Percentiles rank a stretch among this genome's conserved stretches.
These are phyloP conservation scores for Salmacisia buchloeana DNA, from an alignment of 1,284 basidiomycete genomes.

Conservation along the genomic window DNA sequence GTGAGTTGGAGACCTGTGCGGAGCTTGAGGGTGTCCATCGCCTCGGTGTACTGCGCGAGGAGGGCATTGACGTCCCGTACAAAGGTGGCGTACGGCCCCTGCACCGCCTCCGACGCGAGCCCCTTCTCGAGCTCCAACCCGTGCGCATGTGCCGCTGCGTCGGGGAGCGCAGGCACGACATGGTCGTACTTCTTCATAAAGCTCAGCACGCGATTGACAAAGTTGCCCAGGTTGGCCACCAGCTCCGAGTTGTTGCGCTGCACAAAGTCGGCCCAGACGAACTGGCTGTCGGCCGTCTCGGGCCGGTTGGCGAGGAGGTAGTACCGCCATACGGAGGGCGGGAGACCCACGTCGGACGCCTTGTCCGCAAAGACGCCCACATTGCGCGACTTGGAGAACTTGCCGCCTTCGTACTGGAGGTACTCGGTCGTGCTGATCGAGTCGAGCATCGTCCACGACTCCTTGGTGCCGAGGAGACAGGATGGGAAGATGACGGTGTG, in stretches of 20 bases:
- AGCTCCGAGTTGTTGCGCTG: conserved; percentile 88
- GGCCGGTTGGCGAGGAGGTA: conserved; percentile 89
- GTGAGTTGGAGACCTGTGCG: conserved; percentile 77
- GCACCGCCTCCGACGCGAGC: neutral
- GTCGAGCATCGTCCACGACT: conserved; percentile 88
- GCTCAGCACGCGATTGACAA: conserved; percentile 89
- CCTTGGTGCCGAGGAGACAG: conserved; percentile 79
- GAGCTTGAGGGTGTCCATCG: conserved; percentile 87
- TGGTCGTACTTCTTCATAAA: conserved; percentile 84
- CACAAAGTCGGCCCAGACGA: conserved; percentile 95
- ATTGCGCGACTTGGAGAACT: conserved; percentile 96
- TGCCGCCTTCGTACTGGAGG: conserved; percentile 96
- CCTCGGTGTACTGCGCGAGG: conserved; percentile 73
- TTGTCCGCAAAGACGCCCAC: conserved; percentile 96
- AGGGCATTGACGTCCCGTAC: conserved; percentile 73
- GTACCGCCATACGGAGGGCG: conserved; percentile 93
- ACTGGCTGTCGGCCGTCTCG: conserved; percentile 89
- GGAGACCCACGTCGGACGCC: conserved; percentile 85
- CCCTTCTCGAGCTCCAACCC: neutral
- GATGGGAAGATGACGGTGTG: conserved; percentile 95
- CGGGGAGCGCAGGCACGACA: conserved; percentile 60
- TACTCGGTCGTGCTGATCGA: conserved; percentile 96
- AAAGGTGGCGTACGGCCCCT: conserved; percentile 54
- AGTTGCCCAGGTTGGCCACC: conserved; percentile 96
- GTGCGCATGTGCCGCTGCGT: conserved; percentile 10